phyloP scores from a whole-genome alignment of 2,329 filamentous ascomycete species.

The Trichophyton simii region DNA sequence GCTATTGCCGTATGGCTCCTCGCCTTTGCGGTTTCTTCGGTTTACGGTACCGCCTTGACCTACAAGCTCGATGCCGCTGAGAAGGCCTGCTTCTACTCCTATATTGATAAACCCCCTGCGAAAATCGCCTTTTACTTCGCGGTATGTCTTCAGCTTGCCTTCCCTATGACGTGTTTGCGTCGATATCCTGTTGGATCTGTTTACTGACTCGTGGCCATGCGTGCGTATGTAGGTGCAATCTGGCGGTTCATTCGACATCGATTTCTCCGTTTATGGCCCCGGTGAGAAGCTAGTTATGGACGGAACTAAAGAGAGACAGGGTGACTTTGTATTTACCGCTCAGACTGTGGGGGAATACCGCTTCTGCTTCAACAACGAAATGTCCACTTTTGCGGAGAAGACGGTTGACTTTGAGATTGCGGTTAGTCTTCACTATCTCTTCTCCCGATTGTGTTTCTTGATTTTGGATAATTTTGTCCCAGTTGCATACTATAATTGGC shows the following conservation, averaged over 20 bases:
- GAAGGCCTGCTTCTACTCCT: slow-evolving; percentile 87
- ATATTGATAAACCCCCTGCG: slow-evolving; percentile 61
- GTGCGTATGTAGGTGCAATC: slow-evolving; percentile 66
- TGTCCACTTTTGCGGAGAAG: slow-evolving; percentile 97
- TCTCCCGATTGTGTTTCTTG: not conserved
- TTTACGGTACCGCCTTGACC: slow-evolving; percentile 79
- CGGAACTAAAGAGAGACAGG: slow-evolving; percentile 83
- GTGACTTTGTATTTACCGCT: slow-evolving; percentile 95
- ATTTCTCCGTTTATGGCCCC: slow-evolving; percentile 78
- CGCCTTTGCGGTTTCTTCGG: slow-evolving; percentile 56
- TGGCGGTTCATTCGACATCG: slow-evolving; percentile 92
- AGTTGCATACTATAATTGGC: not conserved
- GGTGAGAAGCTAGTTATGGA: slow-evolving; percentile 68
- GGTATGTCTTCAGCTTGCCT: slow-evolving; percentile 41
- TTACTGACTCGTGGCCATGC: not conserved
- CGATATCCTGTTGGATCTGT: not conserved
- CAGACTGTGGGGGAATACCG: slow-evolving; percentile 78
- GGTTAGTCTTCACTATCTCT: slow-evolving; percentile 40
- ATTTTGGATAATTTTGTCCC: not conserved
- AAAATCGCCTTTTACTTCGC: slow-evolving; percentile 99
- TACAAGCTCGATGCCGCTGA: slow-evolving; percentile 86
- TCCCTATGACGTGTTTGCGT: not conserved
- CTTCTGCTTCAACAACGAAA: slow-evolving; percentile 98
- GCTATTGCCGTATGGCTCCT: slow-evolving; percentile 54
- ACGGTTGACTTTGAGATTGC: slow-evolving; percentile 96